phyloP scores from a whole-genome alignment of 495 filamentous ascomycete species.

The Lichenothelia convexa region DNA sequence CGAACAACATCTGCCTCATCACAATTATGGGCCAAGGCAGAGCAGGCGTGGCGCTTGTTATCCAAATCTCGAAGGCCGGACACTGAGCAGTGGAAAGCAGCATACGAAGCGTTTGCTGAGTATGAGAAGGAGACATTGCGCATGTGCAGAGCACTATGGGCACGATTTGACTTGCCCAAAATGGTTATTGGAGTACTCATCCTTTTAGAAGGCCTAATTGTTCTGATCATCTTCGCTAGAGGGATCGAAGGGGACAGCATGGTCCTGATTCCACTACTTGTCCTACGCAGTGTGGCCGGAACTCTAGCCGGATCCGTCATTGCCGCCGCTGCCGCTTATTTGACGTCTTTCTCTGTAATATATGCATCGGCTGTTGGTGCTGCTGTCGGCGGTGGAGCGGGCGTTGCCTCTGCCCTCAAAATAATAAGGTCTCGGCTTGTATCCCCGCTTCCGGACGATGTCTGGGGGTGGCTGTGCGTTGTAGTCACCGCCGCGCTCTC shows the following conservation, averaged over 20 bases:
- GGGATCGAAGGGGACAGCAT: constrained; percentile 32
- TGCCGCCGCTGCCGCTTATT: constrained; percentile 14
- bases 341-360: constrained; percentile 7
- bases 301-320: constrained; percentile 12
- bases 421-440: constrained; percentile 28
- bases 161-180: constrained; percentile 66
- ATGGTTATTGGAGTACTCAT: constrained; percentile 66
- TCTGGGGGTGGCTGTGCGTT: constrained; percentile 76
- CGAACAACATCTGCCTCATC: constrained; percentile 34
- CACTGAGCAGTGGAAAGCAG: constrained; percentile 17
- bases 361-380: constrained; percentile 18
- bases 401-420: constrained; percentile 39
- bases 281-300: constrained; percentile 19
- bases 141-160: constrained; percentile 76
- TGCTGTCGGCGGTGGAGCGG: constrained; percentile 42
- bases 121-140: constrained; percentile 66
- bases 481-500: constrained; percentile 69
- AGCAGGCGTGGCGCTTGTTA: constrained; percentile 24
- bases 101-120: constrained; percentile 42
- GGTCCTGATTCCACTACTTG: constrained; percentile 32
- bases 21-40: constrained; percentile 39
- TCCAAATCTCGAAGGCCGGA: constrained; percentile 22
- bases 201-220: constrained; percentile 42
- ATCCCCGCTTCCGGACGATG: constrained; percentile 49
- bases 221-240: constrained; percentile 55